phyloP scores from a whole-genome alignment of 352 stramenopile genomes.

The Pythium vanterpoolii region DNA sequence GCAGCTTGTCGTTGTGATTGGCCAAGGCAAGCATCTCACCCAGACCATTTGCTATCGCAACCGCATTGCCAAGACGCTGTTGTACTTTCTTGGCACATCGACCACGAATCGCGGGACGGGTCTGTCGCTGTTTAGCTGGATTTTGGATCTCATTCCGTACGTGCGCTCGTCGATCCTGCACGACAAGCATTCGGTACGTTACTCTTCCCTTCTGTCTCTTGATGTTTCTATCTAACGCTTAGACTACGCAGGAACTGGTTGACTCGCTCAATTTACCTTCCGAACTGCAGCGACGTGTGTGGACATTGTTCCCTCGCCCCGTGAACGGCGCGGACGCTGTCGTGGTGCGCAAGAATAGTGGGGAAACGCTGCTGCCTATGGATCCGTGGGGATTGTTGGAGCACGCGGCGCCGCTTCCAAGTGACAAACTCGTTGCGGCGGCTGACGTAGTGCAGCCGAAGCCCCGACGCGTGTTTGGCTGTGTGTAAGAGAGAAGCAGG shows the following conservation, averaged over 20 bases:
- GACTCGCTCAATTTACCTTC: slow-evolving; percentile 52
- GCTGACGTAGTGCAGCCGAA: slow-evolving; percentile 48
- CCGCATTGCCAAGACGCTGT: slow-evolving; percentile 80
- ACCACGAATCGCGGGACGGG: slow-evolving; percentile 50
- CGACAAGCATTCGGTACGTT: slow-evolving; percentile 78
- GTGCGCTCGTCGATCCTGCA: slow-evolving; percentile 72
- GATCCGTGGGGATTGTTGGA: slow-evolving; percentile 80
- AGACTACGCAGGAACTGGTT: slow-evolving; percentile 57
- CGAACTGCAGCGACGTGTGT: slow-evolving; percentile 63
- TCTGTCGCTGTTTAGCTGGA: slow-evolving; percentile 84
- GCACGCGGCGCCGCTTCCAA: slow-evolving; percentile 65
- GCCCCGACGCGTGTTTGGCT: slow-evolving; percentile 65
- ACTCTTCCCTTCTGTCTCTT: slow-evolving; percentile 23
- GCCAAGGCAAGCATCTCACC: slow-evolving; percentile 69
- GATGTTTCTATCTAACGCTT: slow-evolving; percentile 3
- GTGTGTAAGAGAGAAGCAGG: slow-evolving; percentile 33
- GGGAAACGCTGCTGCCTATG: slow-evolving; percentile 33
- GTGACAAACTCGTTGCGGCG: slow-evolving; percentile 45
- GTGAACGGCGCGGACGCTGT: slow-evolving; percentile 29
- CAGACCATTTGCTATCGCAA: slow-evolving; percentile 83
- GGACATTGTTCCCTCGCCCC: slow-evolving; percentile 63
- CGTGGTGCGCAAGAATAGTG: slow-evolving; percentile 21
- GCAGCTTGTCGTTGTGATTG: slow-evolving; percentile 73
- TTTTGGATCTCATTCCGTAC: slow-evolving; percentile 79
- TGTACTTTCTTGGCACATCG: slow-evolving; percentile 72